Base-by-base conservation (phyloP, 148 eudicot species). In the Amaranthus palmeri region DNA sequence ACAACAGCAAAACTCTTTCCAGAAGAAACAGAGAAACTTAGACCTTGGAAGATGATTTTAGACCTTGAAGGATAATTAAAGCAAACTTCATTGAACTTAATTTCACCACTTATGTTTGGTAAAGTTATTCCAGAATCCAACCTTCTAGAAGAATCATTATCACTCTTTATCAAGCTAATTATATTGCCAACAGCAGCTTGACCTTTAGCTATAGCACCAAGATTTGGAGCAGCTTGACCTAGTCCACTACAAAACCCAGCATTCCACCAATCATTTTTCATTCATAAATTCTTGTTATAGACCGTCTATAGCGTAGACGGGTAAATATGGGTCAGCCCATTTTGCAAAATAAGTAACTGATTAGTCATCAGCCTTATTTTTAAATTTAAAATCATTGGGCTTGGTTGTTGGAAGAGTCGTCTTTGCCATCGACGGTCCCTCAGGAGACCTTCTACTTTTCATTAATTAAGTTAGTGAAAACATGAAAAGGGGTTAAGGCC, bases 41-140 rank as follows among this genome's bases (percentile, higher is more conserved):
- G 74, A 74, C 78, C 64, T 50, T 85, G 81, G 51, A 89, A 81
- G 48, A 89, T 72, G 77, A 71, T 77, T 7, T 74, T 70, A 11
- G 89, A 67, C 36, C 89, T 77, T 50, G 91, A 87, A 3, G 93
- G 93, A 69, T 89, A 89, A 45, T 85, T 58, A 59, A 87, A 89
- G 69, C 64, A 49, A 54, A 87, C 88, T n/a, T 79, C 79, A 65
- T 69, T 76, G 52, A 89, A 86, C 47, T 85, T 87, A 18, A 89
- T 77, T n/a, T 75, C 40, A 56, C 93, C 93, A 60, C 59, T 77
- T 25, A 85, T 65, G 54, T 63, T 76, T 48, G 81, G 68, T 18
- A 84, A 53, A 15, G 50, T 61, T n/a, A 54, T 53, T 44, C 87
- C 87, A 4, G 74, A 49, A 13, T 43, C 65, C 18, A 60, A 49